A percentile compares a stretch with the other conserved stretches of the same genome.
These are phyloP conservation scores for Yarrowia divulgata DNA, from an alignment of 805 yeast genomes.

Conservation along the genomic window DNA sequence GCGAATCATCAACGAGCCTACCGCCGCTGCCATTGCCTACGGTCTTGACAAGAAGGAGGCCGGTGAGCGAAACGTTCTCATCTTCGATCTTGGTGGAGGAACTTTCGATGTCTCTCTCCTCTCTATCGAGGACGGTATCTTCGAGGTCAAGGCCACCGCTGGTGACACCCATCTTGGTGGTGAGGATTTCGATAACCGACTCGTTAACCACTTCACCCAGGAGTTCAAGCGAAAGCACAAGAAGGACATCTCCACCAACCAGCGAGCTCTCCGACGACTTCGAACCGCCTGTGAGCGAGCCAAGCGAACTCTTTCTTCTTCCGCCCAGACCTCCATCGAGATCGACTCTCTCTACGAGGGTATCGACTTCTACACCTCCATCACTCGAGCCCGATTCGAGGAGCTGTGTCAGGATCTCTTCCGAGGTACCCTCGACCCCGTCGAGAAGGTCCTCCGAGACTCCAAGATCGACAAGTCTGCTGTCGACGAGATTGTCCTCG, in stretches of 20 bases:
- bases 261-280: constrained; percentile 97
- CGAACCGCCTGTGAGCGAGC: constrained; percentile 99
- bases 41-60: constrained; percentile 76
- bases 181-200: constrained; percentile 97
- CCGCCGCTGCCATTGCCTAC: constrained; percentile 99
- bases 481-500: constrained; percentile 90
- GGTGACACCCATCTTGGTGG: constrained; percentile 96
- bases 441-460: constrained; percentile 92
- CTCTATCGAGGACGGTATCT: constrained; percentile 94
- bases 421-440: constrained; percentile 94
- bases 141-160: constrained; percentile 95
- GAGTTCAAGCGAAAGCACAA: constrained; percentile 98
- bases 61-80: constrained; percentile 85
- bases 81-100: constrained; percentile 99
- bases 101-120: constrained; percentile 95
- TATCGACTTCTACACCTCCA: constrained; percentile 93
- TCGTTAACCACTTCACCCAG: constrained; percentile 89
- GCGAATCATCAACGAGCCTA: constrained; percentile 96
- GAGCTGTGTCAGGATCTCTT: constrained; percentile 92
- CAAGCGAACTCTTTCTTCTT: constrained; percentile 96
- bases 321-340: constrained; percentile 94
- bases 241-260: constrained; percentile 91
- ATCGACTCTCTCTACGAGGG: constrained; percentile 95
- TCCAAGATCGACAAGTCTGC: constrained; percentile 88
- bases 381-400: constrained; percentile 97